Conservation (phyloP, 148 eudicot genomes). For the Polygonum aviculare region DNA sequence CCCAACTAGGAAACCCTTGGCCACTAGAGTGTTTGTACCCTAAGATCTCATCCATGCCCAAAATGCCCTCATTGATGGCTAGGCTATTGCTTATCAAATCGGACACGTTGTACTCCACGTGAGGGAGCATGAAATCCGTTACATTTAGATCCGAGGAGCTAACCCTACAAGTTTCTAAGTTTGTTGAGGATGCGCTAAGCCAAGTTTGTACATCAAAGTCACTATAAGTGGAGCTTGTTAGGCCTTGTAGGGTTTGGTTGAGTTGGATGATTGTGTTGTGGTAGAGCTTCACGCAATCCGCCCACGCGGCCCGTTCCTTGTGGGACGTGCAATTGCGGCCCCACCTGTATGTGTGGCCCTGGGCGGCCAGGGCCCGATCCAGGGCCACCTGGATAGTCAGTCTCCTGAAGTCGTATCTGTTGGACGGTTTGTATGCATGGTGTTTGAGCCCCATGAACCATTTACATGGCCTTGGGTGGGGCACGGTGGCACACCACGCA, state of each 20-base stretch:
- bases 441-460: neutral
- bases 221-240: conserved; percentile 8
- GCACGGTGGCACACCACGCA: conserved; percentile 2
- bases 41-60: neutral
- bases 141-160: conserved; percentile 10
- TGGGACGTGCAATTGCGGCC: conserved; percentile 18
- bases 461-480: neutral
- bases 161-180: conserved; percentile 12
- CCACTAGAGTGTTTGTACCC: neutral
- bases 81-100: conserved; percentile 43
- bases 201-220: conserved; percentile 11
- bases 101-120: conserved; percentile 25
- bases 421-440: neutral
- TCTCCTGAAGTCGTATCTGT: conserved; percentile 23
- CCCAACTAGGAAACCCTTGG: conserved; percentile 35
- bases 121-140: conserved; percentile 1
- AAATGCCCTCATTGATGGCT: conserved; percentile 27
- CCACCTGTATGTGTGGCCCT: conserved; percentile 11
- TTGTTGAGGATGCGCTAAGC: conserved; percentile 10
- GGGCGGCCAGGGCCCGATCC: conserved; percentile 19
- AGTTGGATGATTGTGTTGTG: conserved; percentile 27
- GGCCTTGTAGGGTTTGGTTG: conserved; percentile 22
- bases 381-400: conserved; percentile 31
- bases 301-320: conserved; percentile 15
- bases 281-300: conserved; percentile 31